These are phyloP conservation scores for Imleria badia DNA, from an alignment of 768 basidiomycete species.

Conservation along the genomic window DNA sequence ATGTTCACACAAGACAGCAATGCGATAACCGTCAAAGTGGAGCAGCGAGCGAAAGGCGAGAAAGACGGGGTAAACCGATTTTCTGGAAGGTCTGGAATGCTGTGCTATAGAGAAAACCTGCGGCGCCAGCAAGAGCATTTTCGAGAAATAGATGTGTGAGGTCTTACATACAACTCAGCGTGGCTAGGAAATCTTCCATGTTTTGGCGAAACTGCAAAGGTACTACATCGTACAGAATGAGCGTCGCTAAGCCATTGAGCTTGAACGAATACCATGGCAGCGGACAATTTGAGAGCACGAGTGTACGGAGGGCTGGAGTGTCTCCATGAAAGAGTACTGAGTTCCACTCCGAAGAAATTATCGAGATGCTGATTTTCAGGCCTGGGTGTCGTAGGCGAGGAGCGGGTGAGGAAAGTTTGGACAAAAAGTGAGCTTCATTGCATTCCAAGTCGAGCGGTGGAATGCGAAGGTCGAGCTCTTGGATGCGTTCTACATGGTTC, in stretches of 20 bases:
- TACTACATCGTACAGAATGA: conserved; percentile 33
- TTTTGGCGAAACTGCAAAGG: conserved; percentile 23
- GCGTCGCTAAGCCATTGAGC: conserved; percentile 30
- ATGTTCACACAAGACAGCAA: conserved; percentile 8
- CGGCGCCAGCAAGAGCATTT: conserved; percentile 24
- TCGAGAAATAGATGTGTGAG: conserved; percentile 35
- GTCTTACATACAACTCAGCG: conserved; percentile 34
- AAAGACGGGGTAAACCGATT: conserved; percentile 2
- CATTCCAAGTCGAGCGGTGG: not conserved
- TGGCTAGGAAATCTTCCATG: conserved; percentile 30
- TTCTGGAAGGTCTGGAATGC: not conserved
- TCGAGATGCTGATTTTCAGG: too few species aligned
- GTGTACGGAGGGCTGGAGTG: not conserved
- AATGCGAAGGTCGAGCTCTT: not conserved
- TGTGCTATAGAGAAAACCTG: not conserved
- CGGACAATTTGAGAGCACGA: not conserved
- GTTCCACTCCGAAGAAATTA: not conserved
- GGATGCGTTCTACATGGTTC: not conserved
- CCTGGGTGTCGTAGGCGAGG: not conserved
- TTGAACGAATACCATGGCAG: not conserved
- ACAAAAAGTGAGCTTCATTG: not conserved
- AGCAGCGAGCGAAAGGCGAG: conserved; percentile 2
- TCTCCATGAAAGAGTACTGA: not conserved
- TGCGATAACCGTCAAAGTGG: not conserved
- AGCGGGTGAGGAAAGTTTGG: not conserved